Evolutionary conservation across 805 yeast species (phyloP).

Genomic region (Wickerhamiella allomyrinae): DNA sequence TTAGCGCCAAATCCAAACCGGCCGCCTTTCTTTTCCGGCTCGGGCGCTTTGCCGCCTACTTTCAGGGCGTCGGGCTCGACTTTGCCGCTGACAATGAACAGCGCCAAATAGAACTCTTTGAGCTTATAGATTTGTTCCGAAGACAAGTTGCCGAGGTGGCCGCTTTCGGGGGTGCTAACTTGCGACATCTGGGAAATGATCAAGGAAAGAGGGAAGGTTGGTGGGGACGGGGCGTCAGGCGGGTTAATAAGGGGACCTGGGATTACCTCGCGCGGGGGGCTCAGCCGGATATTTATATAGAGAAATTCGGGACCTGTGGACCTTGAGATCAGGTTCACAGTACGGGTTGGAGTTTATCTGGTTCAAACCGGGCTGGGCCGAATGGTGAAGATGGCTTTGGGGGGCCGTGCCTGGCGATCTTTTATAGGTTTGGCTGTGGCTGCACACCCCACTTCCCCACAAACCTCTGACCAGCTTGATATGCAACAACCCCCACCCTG

Average conservation of each 20-base stretch:
- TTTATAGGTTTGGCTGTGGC: too few relatives aligned
- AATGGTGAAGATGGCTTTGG: too few relatives aligned
- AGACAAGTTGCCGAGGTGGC: slow-evolving; percentile 27
- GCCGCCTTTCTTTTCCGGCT: slow-evolving; percentile 17
- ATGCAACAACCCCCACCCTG: slow-evolving; percentile 1
- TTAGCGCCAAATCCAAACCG: slow-evolving; percentile 20
- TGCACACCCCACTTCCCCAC: slow-evolving; percentile 1
- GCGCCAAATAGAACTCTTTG: slow-evolving; percentile 27
- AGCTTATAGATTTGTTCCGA: slow-evolving; percentile 26
- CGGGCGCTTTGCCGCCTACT: slow-evolving; percentile 17
- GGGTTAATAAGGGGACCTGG: not conserved
- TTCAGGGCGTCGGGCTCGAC: slow-evolving; percentile 18
- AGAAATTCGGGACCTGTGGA: too few relatives aligned
- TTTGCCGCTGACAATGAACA: slow-evolving; percentile 17
- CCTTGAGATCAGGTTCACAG: too few relatives aligned
- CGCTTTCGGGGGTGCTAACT: slow-evolving; percentile 15
- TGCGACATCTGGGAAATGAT: not conserved
- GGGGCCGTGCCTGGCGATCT: too few relatives aligned
- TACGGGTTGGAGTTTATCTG: too few relatives aligned
- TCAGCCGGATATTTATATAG: too few relatives aligned
- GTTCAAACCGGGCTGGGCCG: too few relatives aligned
- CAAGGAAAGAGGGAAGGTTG: not conserved
- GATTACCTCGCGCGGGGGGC: too few relatives aligned
- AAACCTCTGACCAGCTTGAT: not conserved
- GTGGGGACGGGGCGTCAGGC: too few relatives aligned